Conservation (phyloP, 2,329 filamentous ascomycete genomes). For the Colletotrichum cordylinicola region DNA sequence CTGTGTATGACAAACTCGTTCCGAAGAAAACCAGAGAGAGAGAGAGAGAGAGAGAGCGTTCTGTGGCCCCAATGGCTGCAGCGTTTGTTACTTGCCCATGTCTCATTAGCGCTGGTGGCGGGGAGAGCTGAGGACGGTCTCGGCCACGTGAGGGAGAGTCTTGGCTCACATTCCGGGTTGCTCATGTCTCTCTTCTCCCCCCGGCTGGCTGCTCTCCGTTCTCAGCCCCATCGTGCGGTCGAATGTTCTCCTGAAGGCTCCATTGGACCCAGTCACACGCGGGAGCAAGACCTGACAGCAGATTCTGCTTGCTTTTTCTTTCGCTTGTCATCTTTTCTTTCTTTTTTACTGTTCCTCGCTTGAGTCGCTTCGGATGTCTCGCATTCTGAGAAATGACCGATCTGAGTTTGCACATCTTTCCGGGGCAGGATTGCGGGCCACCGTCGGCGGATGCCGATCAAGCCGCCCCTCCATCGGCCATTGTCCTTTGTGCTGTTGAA, state of each 20-base stretch:
- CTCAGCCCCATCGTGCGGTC: background rate
- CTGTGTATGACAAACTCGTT: background rate
- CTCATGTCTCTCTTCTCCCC: background rate
- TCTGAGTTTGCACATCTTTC: background rate
- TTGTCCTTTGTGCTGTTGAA: background rate
- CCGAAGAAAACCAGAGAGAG: background rate
- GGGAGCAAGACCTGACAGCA: background rate
- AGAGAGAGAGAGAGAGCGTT: background rate
- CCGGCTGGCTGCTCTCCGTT: background rate
- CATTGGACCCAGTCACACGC: background rate
- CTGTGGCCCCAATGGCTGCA: background rate
- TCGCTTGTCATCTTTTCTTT: background rate
- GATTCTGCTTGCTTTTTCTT: background rate
- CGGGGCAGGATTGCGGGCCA: background rate
- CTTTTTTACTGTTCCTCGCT: background rate
- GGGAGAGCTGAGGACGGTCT: slow-evolving; percentile 1
- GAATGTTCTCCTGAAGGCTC: background rate
- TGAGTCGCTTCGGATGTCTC: background rate
- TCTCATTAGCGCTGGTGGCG: background rate
- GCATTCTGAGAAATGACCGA: slow-evolving; percentile 3
- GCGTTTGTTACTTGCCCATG: background rate
- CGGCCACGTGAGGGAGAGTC: slow-evolving; percentile 3
- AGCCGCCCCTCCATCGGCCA: background rate
- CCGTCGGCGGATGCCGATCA: background rate
- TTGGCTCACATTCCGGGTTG: background rate